phyloP scores from a whole-genome alignment of 345 rosid species.

The Kernera saxatilis region DNA sequence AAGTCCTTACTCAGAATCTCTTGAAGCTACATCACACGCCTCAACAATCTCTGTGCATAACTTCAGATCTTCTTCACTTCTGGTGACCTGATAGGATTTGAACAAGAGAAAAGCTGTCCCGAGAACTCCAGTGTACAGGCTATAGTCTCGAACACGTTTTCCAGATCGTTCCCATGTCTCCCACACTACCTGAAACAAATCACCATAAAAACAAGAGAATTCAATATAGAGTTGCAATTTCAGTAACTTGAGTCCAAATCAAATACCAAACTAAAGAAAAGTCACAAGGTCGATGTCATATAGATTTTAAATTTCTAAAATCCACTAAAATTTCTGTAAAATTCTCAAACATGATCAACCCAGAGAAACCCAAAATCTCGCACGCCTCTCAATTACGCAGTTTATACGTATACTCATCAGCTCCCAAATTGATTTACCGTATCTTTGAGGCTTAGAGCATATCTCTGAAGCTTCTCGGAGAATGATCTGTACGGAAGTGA shows the following conservation, averaged over 20 bases:
- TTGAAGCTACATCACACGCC: slow-evolving; percentile 52
- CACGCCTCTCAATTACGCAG: neutral
- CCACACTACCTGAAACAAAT: slow-evolving; percentile 34
- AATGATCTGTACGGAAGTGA: slow-evolving; percentile 55
- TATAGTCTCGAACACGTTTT: slow-evolving; percentile 43
- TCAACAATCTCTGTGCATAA: slow-evolving; percentile 47
- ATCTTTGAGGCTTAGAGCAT: slow-evolving; percentile 73
- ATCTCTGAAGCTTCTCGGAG: slow-evolving; percentile 48
- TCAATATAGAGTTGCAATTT: neutral
- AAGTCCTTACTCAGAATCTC: slow-evolving; percentile 37
- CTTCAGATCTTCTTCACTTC: slow-evolving; percentile 38
- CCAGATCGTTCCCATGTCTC: slow-evolving; percentile 54
- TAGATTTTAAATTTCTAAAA: neutral
- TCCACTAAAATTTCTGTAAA: neutral
- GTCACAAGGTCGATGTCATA: neutral
- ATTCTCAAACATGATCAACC: neutral
- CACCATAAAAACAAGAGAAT: neutral
- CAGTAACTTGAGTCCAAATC: neutral
- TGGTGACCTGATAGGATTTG: slow-evolving; percentile 43
- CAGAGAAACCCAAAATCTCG: neutral
- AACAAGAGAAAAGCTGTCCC: slow-evolving; percentile 62
- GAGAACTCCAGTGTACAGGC: slow-evolving; percentile 44
- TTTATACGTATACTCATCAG: neutral
- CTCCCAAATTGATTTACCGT: slow-evolving; percentile 33
- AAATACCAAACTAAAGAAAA: neutral